Conservation (phyloP, 768 basidiomycete species). For the Russula sp. region DNA sequence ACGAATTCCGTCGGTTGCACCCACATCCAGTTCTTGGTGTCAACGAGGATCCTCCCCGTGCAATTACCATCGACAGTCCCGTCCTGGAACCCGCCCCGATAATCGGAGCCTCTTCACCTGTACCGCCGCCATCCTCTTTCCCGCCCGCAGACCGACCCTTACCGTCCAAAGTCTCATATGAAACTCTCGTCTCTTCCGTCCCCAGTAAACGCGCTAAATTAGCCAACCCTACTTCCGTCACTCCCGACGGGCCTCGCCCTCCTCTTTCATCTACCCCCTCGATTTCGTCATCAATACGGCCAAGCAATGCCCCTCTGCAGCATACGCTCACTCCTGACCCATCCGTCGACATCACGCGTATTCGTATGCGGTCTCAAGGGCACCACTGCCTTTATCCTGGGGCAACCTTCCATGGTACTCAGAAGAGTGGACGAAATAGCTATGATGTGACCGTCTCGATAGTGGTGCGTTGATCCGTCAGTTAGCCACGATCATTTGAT, state of each 20-base stretch:
- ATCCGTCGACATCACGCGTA: constrained; percentile 65
- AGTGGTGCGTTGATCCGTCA: constrained; percentile 53
- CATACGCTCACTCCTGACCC: constrained; percentile 41
- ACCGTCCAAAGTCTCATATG: not conserved
- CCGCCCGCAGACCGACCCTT: constrained; percentile 7
- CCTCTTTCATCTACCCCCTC: constrained; percentile 21
- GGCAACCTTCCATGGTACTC: constrained; percentile 82
- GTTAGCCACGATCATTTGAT: not conserved
- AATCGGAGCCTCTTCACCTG: constrained; percentile 6
- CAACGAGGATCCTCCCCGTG: constrained; percentile 12
- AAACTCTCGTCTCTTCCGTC: constrained; percentile 31
- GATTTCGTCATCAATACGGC: constrained; percentile 26
- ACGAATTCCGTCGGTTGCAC: constrained; percentile 4
- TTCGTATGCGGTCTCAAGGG: constrained; percentile 64
- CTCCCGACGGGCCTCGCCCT: constrained; percentile 27
- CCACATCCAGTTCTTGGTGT: constrained; percentile 4
- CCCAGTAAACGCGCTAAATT: constrained; percentile 33
- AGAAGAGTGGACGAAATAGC: constrained; percentile 89
- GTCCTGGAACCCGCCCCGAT: not conserved
- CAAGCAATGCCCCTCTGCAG: constrained; percentile 23
- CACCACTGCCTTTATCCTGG: constrained; percentile 86
- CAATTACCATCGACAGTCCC: not conserved
- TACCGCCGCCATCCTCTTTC: not conserved
- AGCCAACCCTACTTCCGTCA: constrained; percentile 37
- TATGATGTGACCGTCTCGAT: constrained; percentile 94